Percentiles rank a stretch among this genome's conserved stretches.
These are phyloP conservation scores for Saxophila tyrrhenica DNA, from an alignment of 495 filamentous ascomycete species.

Conservation along the genomic window DNA sequence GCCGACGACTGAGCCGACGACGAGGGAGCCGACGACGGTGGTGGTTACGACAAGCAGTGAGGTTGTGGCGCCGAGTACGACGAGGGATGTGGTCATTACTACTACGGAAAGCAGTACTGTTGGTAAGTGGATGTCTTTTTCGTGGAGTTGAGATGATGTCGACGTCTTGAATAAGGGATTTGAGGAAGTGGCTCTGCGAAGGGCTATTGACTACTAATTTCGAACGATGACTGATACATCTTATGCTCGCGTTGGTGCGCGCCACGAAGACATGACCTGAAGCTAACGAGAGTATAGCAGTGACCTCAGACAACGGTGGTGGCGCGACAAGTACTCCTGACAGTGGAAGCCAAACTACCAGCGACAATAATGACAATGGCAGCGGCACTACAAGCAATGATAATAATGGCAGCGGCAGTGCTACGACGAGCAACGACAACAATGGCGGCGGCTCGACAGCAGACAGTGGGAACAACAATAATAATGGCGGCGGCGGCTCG, in stretches of 20 bases:
- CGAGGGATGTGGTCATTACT: not conserved
- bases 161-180: too few species aligned
- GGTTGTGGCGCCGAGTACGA: not conserved
- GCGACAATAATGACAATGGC: not conserved
- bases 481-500: not conserved
- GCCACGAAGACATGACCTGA: too few species aligned
- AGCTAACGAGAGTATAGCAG: not conserved
- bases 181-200: too few species aligned
- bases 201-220: too few species aligned
- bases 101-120: too few species aligned
- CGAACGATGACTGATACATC: too few species aligned
- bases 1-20: slow-evolving; percentile 1
- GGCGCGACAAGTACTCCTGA: slow-evolving; percentile 1
- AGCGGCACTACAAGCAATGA: not conserved
- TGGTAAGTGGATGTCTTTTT: too few species aligned
- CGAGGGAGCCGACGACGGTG: slow-evolving; percentile 1
- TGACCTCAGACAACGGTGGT: not conserved
- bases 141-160: too few species aligned
- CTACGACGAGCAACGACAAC: not conserved
- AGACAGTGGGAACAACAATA: too few species aligned
- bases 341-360: not conserved
- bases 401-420: not conserved
- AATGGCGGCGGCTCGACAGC: too few species aligned
- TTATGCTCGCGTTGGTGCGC: too few species aligned
- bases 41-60: not conserved